A percentile compares a stretch with the other conserved stretches of the same genome.
These are phyloP conservation scores for Triticum aestivum DNA, from an alignment of 176 grass and related monocot genomes.

Conservation along the genomic window DNA sequence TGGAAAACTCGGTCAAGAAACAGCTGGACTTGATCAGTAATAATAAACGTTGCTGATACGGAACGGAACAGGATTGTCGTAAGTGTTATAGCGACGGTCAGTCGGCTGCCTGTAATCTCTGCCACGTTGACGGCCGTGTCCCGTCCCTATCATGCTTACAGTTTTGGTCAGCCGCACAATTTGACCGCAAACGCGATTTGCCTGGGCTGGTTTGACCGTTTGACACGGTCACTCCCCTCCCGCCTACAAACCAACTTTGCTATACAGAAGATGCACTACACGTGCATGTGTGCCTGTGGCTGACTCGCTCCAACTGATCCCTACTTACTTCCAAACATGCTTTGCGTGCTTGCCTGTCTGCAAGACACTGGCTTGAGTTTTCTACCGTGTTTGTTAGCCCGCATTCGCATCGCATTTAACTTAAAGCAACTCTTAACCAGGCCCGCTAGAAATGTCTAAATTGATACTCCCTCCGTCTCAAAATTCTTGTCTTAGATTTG, in stretches of 20 bases:
- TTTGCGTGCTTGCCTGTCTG: background rate
- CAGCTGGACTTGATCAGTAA: background rate
- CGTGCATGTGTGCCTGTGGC: background rate
- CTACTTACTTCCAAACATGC: background rate
- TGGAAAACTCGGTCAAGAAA: background rate
- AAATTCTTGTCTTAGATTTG: no score
- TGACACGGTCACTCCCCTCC: background rate
- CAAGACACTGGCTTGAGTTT: background rate
- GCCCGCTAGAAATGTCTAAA: no score
- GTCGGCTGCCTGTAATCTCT: background rate
- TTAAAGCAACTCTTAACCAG: no score
- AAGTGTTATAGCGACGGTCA: background rate
- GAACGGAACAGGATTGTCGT: background rate
- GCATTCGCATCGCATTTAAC: no score
- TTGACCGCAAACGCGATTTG: conserved; percentile 2
- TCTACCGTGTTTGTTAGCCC: no score
- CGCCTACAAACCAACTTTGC: background rate
- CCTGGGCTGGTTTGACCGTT: background rate
- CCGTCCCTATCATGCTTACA: background rate
- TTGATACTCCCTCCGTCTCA: no score
- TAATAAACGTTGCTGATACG: background rate
- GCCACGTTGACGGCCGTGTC: background rate
- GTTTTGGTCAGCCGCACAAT: background rate
- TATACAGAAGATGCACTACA: background rate
- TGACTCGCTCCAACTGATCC: background rate